phyloP scores from a whole-genome alignment of 345 rosid genomes.

The Linum tenue region DNA sequence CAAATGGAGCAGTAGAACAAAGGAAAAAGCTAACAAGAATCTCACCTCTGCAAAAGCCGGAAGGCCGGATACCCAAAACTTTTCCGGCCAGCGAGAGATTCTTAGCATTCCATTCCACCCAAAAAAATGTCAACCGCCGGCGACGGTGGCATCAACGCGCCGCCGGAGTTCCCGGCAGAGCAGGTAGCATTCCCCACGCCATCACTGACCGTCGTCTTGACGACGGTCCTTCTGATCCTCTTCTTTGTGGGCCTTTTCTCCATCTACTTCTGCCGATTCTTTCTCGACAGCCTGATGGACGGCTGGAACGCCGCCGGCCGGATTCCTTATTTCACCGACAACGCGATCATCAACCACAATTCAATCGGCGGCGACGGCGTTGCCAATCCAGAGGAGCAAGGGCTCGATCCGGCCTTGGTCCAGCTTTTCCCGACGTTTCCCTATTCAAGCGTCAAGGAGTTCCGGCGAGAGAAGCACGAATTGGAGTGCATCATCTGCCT shows the following conservation, averaged over 20 bases:
- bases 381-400: slow-evolving; percentile 17
- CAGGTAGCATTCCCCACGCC: slow-evolving; percentile 22
- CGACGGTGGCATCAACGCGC: too few relatives aligned
- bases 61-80: slow-evolving; percentile 32
- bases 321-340: slow-evolving; percentile 13
- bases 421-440: slow-evolving; percentile 51
- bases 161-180: too few relatives aligned
- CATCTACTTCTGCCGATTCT: slow-evolving; percentile 54
- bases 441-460: slow-evolving; percentile 52
- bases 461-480: slow-evolving; percentile 42
- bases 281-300: slow-evolving; percentile 33
- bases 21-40: too few relatives aligned
- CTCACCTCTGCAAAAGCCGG: slow-evolving; percentile 10
- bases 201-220: slow-evolving; percentile 41
- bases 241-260: slow-evolving; percentile 59
- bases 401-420: slow-evolving; percentile 52
- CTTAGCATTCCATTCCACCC: too few relatives aligned
- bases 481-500: slow-evolving; percentile 80
- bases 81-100: slow-evolving; percentile 38
- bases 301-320: slow-evolving; percentile 31
- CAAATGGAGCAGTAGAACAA: too few relatives aligned
- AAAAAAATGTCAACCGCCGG: too few relatives aligned
- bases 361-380: slow-evolving; percentile 7
- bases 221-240: slow-evolving; percentile 43
- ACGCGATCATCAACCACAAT: background rate